Base-by-base conservation (phyloP, 2,329 filamentous ascomycete species). In the Monilinia laxa region DNA sequence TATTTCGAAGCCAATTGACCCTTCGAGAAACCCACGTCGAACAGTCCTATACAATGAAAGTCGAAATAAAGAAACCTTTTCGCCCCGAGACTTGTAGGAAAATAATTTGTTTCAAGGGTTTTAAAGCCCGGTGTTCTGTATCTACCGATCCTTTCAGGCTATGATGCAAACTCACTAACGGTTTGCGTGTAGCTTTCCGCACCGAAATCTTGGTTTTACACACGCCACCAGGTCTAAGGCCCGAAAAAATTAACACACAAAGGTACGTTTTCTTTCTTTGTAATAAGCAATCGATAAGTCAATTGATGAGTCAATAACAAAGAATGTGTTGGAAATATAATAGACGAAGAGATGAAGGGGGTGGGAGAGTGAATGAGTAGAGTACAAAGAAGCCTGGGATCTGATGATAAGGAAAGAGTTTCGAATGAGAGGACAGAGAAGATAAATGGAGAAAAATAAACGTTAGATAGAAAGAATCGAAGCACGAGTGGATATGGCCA, bases 141-240 rank as follows among this genome's bases (percentile, higher is more conserved):
- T 28, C 28, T 35, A 51, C 58, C 58, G 58, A 51, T 51, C 51
- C 52, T 59, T 65, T 58, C 31, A 59, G 53, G 53, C 42, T 65
- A 59, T 59, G 53, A 58, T 65, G 62, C 62, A 64, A 64, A 14
- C 52, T 47, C 49, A 16, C 28, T 49, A 35, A 45, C 40, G 40
- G 52, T 56, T 57, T 56, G 40, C 40, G 52, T 57, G 28, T 23
- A 47, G 28, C n/a, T 16, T 45, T 38, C 25, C 25, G 31, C 35
- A 18, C 20, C 35, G 47, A 38, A 56, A 57, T 55, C 38, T 55
- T 64, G 40, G 49, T 54, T 31, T 35, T 35, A n/a, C 40, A 56
- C 23, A 55, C 38, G 40, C 52, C 49, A 65, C 45, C 58, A 58
- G 53, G 51, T 58, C 38, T 47, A 18, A 25, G 51, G 23, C 25